A percentile compares a stretch with the other conserved stretches of the same genome.
phyloP scores from a whole-genome alignment of 2,329 filamentous ascomycete genomes.

The Penicillium sp. region DNA sequence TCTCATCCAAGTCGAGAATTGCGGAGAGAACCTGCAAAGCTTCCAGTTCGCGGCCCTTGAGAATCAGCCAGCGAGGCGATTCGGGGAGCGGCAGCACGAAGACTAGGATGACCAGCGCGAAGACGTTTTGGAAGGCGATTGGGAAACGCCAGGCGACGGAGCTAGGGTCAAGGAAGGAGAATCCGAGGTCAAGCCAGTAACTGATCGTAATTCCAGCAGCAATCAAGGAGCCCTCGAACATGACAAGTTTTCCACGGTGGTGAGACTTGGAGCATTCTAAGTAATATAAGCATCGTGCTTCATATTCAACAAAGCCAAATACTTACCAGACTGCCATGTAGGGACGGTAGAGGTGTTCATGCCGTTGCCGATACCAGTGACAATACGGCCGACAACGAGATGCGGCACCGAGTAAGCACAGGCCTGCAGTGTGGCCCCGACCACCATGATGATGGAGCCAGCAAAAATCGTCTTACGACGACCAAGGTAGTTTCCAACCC shows the following conservation, averaged over 20 bases:
- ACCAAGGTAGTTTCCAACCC: slow-evolving; percentile 51
- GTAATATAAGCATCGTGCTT: neutral
- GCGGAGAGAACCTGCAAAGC: slow-evolving; percentile 45
- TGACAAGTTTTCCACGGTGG: slow-evolving; percentile 48
- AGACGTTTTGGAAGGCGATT: slow-evolving; percentile 54
- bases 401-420: slow-evolving; percentile 48
- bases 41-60: slow-evolving; percentile 52
- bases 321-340: slow-evolving; percentile 44
- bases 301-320: rapidly evolving
- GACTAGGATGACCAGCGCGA: slow-evolving; percentile 49
- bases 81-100: slow-evolving; percentile 51
- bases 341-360: slow-evolving; percentile 54
- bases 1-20: slow-evolving; percentile 44
- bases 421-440: slow-evolving; percentile 49
- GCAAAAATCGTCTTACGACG: slow-evolving; percentile 50
- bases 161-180: slow-evolving; percentile 49
- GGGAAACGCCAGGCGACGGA: slow-evolving; percentile 52
- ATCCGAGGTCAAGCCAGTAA: slow-evolving; percentile 50
- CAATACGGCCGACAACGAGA: slow-evolving; percentile 50
- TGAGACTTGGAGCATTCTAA: slow-evolving; percentile 48
- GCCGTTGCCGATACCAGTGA: slow-evolving; percentile 53
- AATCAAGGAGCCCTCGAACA: slow-evolving; percentile 49
- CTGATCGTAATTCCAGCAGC: slow-evolving; percentile 47
- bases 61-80: slow-evolving; percentile 55
- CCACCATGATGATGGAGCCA: slow-evolving; percentile 48